These are phyloP conservation scores for Typha latifolia DNA, from an alignment of 176 grass and related monocot genomes.

Conservation along the genomic window DNA sequence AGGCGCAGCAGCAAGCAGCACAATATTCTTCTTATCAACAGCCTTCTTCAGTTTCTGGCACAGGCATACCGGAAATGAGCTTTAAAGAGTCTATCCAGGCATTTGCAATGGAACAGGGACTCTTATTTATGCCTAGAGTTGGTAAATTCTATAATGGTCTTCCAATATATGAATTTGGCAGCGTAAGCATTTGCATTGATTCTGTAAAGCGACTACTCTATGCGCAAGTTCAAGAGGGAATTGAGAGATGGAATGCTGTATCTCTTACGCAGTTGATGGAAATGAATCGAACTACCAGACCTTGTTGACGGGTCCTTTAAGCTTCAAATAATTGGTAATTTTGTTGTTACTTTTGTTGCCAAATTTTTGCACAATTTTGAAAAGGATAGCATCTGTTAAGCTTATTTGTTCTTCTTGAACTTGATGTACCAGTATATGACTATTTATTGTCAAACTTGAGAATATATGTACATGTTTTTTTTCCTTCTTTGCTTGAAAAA, in stretches of 20 bases:
- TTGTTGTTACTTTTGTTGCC: no score
- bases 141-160: slow-evolving; percentile 72
- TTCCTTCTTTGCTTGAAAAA: no score
- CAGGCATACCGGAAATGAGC: slow-evolving; percentile 47
- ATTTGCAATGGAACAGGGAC: slow-evolving; percentile 69
- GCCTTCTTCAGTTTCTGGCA: slow-evolving; percentile 17
- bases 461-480: no score
- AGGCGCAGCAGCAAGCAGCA: slow-evolving; percentile 53
- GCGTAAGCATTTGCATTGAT: slow-evolving; percentile 60
- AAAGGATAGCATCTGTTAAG: no score
- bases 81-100: slow-evolving; percentile 83
- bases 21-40: slow-evolving; percentile 19
- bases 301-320: slow-evolving; percentile 14
- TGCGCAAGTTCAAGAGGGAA: slow-evolving; percentile 59
- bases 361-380: no score
- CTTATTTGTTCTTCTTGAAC: no score
- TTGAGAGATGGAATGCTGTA: slow-evolving; percentile 67
- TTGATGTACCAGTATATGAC: no score
- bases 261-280: slow-evolving; percentile 73
- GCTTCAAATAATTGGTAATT: no score
- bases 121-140: slow-evolving; percentile 78
- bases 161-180: slow-evolving; percentile 82
- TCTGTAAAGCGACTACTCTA: slow-evolving; percentile 69
- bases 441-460: no score
- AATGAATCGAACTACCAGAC: slow-evolving; percentile 37